Evolutionary conservation across 1,139 yeast genomes (phyloP), one percentile per base, ranked within the genome.

Genomic region (Meyerozyma sp.): DNA sequence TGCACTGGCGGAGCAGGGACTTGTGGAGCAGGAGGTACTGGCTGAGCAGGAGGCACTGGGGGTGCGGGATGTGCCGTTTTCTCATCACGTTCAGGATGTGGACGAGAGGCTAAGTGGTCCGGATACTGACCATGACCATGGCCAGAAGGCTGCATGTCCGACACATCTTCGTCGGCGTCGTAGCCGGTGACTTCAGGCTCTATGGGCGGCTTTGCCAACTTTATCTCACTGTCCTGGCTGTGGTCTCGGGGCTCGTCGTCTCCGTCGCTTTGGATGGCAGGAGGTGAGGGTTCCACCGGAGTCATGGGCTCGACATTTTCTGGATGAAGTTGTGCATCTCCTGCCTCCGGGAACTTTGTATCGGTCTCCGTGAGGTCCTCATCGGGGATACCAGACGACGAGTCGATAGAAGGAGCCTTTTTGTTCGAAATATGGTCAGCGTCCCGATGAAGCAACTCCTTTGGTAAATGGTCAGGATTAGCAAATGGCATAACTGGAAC

Each of bases 401-500:
- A 54, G 28, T 61, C 66, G 14, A 40, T n/a, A 28, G 18, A 20
- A 49, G 49, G 23, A 43, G 32, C 20, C 20, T 39, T 30, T 14
- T 35, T 46, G 8, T 37, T 32, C n/a, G 43, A 42, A 44, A 4
- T 44, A 21, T 21, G 47, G 46, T 45, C 55, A 13, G 16, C 5
- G 14, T 30, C 34, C 4, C 18, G 16, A 53, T 45, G 52, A 32
- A 43, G 52, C 30, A 51, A 56, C 20, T 64, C 55, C 18, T 63
- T 48, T 28, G 62, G 59, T 38, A 64, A 58, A 3, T 69, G 59
- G 29, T 55, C 57, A 9, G 48, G 39, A 30, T 48, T 39, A 0
- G 79, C 77, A 58, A 73, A 70, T 9, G 84, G 83, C 52, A 78
- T 56, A 14, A 77, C 66, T 2, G 86, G 82, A 40, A 78, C 63